Evolutionary conservation across 192 early-diverging fungal genomes (phyloP), one percentile per base, ranked within the genome.

Genomic region (Coemansia sp.): DNA sequence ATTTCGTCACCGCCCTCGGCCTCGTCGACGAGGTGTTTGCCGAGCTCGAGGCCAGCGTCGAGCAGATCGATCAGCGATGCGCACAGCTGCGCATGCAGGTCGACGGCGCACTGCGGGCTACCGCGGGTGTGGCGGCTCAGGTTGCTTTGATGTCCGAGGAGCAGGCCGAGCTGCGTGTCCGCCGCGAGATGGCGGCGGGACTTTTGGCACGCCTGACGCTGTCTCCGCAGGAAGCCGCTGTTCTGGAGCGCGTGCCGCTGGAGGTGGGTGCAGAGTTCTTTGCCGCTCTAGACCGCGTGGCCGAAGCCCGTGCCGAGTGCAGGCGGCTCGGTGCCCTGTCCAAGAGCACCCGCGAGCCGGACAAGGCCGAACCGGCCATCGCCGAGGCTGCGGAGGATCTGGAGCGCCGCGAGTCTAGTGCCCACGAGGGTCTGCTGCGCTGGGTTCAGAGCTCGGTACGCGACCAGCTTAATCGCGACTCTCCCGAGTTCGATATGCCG

Each of bases 371-470:
- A 35, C 38, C 52, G 14, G 73, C 67, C 8, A 58, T 33, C 1
- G 37, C 24, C 25, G 68, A 72, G 9, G 27, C 72, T 34, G 19
- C 52, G 5, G 33, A 25, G 7, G 60, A 60, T 28, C 46, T 72
- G 45, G 32, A 60, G 15, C 30, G 4, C 17, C 45, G 38, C 20
- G 68, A 78, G 39, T 58, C 67, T 19, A 14, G 10, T 1, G 56
- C 64, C 8, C 68, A 55, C 28, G 23, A 46, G 1, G 44, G 19
- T 0, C 41, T 78, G 23, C 50, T 61, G 28, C 54, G 56, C 20
- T 78, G 75, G 75, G 50, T 56, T n/a, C 47, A 57, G 26, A 38
- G 19, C 23, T 25, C 45, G 10, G 46, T 62, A 11, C 54, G 64
- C 18, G 45, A 32, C 18, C 42, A 32, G 15, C 55, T 77, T 18